Evolutionary conservation across 2,329 filamentous ascomycete genomes (phyloP), one percentile per base, ranked within the genome.

Genomic region (Penicillium brasilianum): DNA sequence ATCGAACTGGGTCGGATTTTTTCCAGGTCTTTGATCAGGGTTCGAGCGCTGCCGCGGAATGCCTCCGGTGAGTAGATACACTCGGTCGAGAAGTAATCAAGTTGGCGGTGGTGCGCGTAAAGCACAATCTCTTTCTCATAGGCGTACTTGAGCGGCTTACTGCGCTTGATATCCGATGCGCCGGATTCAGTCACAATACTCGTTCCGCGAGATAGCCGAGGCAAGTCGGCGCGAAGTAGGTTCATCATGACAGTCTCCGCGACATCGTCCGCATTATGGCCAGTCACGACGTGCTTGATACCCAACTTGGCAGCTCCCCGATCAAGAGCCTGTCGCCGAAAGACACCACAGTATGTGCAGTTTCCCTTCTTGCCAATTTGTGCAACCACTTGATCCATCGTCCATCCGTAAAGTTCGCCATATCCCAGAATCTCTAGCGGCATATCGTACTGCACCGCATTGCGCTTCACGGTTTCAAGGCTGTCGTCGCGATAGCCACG

Each of bases 121-220:
- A 99, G 84, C 18, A 99, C 95, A 68, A 99, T 99, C 75, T 99
- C 95, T 80, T 99, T 99, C 76, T 99, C 95, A 74, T 98, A 99
- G 1, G 94, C 93, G 76, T 98, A 99, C 77, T 99, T 98, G 49
- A 99, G 84, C 14, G 95, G 95, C 79, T 99, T 99, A 79, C 92
- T 96, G 66, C 95, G 87, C 81, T 96, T 96, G 67, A 97, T 94
- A 62, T 96, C 92, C 61, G 91, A 93, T n/a, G 84, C 86, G 34
- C 88, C 82, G 70, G 87, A 89, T 43, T 86, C 90, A 2, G 88
- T 99, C 14, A 98, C 84, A 69, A 99, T 98, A 67, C 88, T 95
- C 2, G 95, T 98, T 56, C 92, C 93, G 63, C 95, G 84, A 14
- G 93, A 91, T 11, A 99, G 80, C 32, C 95, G 88, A 0, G 95